These are phyloP conservation scores for Dothidotthia symphoricarpi DNA, from an alignment of 2,329 filamentous ascomycete species.

Conservation along the genomic window DNA sequence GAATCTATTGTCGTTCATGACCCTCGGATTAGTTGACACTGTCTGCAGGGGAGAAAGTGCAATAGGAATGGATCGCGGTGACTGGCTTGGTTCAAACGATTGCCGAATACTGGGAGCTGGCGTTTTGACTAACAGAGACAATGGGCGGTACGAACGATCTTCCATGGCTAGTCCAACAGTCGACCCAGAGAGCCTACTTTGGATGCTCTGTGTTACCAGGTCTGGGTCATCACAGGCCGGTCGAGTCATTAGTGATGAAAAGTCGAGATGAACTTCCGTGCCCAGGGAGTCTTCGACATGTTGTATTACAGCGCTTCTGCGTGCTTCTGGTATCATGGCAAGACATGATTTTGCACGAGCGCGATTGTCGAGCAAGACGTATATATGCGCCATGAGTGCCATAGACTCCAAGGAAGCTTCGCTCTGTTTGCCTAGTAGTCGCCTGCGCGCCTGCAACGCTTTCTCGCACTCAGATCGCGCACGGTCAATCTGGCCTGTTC, in stretches of 20 bases:
- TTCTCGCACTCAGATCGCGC: slow-evolving; percentile 27
- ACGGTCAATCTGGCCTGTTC: slow-evolving; percentile 19
- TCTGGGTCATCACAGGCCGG: slow-evolving; percentile 4
- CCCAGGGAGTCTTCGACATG: slow-evolving; percentile 18
- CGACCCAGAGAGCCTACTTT: slow-evolving; percentile 5
- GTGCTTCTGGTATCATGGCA: slow-evolving; percentile 20
- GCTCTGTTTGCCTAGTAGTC: slow-evolving; percentile 26
- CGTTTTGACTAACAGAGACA: slow-evolving; percentile 2
- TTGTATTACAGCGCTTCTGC: slow-evolving; percentile 11
- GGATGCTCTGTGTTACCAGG: slow-evolving; percentile 1
- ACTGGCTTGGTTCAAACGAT: no score
- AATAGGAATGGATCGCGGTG: not conserved
- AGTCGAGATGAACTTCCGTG: slow-evolving; percentile 18
- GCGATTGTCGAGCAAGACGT: slow-evolving; percentile 18
- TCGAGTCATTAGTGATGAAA: slow-evolving; percentile 13
- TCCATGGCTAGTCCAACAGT: slow-evolving; percentile 5
- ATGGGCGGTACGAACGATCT: slow-evolving; percentile 2
- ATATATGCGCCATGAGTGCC: slow-evolving; percentile 31
- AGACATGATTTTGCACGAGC: slow-evolving; percentile 23
- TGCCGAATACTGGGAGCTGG: not conserved
- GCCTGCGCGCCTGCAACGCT: slow-evolving; percentile 24
- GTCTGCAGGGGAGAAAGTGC: not conserved
- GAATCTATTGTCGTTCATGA: not conserved
- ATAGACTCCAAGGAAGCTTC: slow-evolving; percentile 25
- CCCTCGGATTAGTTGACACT: not conserved